These are phyloP conservation scores for Talaromyces trachyspermus DNA, from an alignment of 495 filamentous ascomycete species.

Conservation along the genomic window DNA sequence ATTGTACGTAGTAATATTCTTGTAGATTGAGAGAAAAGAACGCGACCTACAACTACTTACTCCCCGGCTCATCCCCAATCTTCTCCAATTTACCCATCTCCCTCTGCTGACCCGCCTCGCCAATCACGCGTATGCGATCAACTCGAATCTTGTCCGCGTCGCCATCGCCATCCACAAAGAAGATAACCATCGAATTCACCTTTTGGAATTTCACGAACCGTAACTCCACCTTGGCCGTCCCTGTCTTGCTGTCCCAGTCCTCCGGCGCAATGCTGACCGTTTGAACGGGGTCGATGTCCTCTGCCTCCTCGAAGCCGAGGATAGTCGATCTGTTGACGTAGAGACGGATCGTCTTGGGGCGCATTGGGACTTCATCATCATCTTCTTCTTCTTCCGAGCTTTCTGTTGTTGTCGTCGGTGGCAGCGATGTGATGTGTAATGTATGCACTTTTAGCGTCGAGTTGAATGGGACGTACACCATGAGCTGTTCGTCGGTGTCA, in stretches of 20 bases:
- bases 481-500: conserved; percentile 96
- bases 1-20: too few species aligned
- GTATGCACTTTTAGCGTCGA: conserved; percentile 86
- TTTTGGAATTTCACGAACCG: conserved; percentile 98
- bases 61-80: conserved; percentile 67
- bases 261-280: conserved; percentile 58
- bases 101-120: conserved; percentile 87
- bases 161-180: conserved; percentile 83
- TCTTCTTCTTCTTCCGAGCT: conserved; percentile 47
- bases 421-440: conserved; percentile 78
- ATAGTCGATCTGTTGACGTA: conserved; percentile 83
- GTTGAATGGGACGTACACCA: conserved; percentile 90
- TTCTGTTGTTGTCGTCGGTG: conserved; percentile 36
- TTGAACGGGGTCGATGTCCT: conserved; percentile 74
- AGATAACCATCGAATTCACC: conserved; percentile 75
- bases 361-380: conserved; percentile 69
- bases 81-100: conserved; percentile 94
- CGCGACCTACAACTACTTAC: too few species aligned
- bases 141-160: conserved; percentile 79
- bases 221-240: conserved; percentile 73
- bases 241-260: conserved; percentile 81
- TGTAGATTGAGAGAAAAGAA: too few species aligned
- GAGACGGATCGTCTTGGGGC: conserved; percentile 76
- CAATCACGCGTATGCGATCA: conserved; percentile 78
- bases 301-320: conserved; percentile 91